phyloP scores from a whole-genome alignment of 768 basidiomycete species.

The Inosperma sp. region DNA sequence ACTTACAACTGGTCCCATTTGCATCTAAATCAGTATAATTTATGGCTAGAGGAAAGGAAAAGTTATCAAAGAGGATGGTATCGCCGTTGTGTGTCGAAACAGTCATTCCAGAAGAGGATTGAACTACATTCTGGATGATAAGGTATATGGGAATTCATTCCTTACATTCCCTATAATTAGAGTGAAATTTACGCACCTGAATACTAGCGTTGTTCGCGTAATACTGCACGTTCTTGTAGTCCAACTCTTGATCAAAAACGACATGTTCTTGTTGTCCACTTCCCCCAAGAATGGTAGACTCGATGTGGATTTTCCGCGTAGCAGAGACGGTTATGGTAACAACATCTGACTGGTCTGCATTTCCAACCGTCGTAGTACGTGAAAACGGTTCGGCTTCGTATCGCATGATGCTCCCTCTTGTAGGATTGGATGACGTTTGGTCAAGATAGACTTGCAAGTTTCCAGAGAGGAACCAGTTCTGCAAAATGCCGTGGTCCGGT shows the following conservation, averaged over 20 bases:
- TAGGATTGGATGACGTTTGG: conserved; percentile 51
- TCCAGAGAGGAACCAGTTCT: conserved; percentile 79
- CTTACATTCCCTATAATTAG: no score
- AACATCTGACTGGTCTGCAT: conserved; percentile 40
- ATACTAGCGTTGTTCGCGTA: conserved; percentile 46
- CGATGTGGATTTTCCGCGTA: conserved; percentile 52
- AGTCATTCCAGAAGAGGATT: conserved; percentile 38
- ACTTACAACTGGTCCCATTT: conserved; percentile 35
- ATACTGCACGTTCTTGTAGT: conserved; percentile 59
- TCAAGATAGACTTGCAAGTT: conserved; percentile 65
- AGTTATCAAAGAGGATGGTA: conserved; percentile 35
- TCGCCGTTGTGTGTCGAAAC: conserved; percentile 41
- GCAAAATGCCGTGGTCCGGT: conserved; percentile 58
- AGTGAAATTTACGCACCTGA: conserved; percentile 37
- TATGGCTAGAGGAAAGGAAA: conserved; percentile 44
- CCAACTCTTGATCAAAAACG: conserved; percentile 55
- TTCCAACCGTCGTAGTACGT: conserved; percentile 43
- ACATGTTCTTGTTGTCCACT: conserved; percentile 55
- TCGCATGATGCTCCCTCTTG: conserved; percentile 60
- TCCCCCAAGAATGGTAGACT: conserved; percentile 56
- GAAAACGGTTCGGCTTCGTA: conserved; percentile 60
- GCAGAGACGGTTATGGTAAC: conserved; percentile 62
- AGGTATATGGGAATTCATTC: no score
- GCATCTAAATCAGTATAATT: conserved; percentile 37
- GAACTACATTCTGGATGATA: no score